Evolutionary conservation across 139 green algal genomes (phyloP), one percentile per base, ranked within the genome.

Genomic region (Desmodesmus armatus): DNA sequence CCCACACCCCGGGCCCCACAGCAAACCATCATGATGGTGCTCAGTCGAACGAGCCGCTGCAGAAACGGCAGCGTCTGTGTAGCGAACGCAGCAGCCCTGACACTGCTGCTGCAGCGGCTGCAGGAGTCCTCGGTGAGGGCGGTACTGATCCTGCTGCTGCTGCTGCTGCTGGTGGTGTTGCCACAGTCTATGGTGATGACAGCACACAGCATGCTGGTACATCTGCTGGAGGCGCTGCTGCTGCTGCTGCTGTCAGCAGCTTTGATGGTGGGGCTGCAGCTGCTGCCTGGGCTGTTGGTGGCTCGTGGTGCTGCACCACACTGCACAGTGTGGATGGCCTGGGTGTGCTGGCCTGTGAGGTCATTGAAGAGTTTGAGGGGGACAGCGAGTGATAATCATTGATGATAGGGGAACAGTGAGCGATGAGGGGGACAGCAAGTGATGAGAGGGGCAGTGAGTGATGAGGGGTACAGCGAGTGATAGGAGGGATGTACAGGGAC

Each of bases 351-450:
- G 71, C 35, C 35, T 82, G 75, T 53, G 75, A 82, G 39, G 33
- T 82, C 11, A 19, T 82, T 27, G 75, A 82, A 25, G 35, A 23
- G 35, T 82, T 67, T 53, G 75, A 70, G 5, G 75, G 79, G 19
- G 75, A 51, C n/a, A n/a, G n/a, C n/a, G n/a, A n/a, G n/a, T n/a
- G n/a, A n/a, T n/a, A n/a, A n/a, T n/a, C n/a, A n/a, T n/a, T n/a
- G n/a, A n/a, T n/a, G 44, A 75, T 17, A 88, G 84, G 75, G 82
- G 88, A 53, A 82, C 88, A 1, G 86, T 89, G 0, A 93, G 91
- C 75, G 19, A 88, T 0, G 89, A 86, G 33, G 89, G 92, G 66
- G 93, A 90, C 9, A 43, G 60, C 35, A 53, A 67, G n/a, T 51
- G 74, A 82, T 83, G 37, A 15, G 76, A n/a, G n/a, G n/a, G n/a